These are phyloP conservation scores for Talaromyces sp. DNA, from an alignment of 2,329 filamentous ascomycete genomes.

Conservation along the genomic window DNA sequence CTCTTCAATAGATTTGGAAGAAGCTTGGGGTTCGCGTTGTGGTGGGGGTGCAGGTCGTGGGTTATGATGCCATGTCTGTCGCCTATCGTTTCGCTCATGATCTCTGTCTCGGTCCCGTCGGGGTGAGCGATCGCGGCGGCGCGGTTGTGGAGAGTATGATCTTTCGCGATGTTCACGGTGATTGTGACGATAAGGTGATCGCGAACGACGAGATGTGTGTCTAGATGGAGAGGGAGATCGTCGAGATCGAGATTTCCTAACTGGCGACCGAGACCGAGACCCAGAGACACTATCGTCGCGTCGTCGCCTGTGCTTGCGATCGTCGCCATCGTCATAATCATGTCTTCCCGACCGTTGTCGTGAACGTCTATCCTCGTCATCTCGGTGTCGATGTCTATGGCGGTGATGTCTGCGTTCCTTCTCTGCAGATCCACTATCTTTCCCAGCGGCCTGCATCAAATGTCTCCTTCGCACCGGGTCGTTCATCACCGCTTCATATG, in stretches of 20 bases:
- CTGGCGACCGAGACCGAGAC: slow-evolving; percentile 28
- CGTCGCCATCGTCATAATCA: slow-evolving; percentile 17
- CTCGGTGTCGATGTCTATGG: slow-evolving; percentile 23
- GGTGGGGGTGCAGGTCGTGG: slow-evolving; percentile 18
- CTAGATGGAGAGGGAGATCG: slow-evolving; percentile 30
- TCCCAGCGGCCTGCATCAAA: slow-evolving; percentile 53
- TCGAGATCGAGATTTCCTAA: slow-evolving; percentile 28
- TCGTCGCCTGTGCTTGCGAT: slow-evolving; percentile 32
- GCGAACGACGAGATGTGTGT: slow-evolving; percentile 17
- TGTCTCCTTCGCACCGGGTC: slow-evolving; percentile 45
- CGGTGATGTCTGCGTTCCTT: slow-evolving; percentile 47
- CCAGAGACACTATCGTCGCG: slow-evolving; percentile 23
- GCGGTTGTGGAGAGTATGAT: slow-evolving; percentile 19
- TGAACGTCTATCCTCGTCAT: slow-evolving; percentile 20
- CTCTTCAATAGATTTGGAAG: slow-evolving; percentile 33
- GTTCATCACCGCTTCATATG: slow-evolving; percentile 57
- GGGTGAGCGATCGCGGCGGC: slow-evolving; percentile 35
- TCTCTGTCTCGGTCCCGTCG: slow-evolving; percentile 16
- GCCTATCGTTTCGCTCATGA: slow-evolving; percentile 27
- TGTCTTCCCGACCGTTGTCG: slow-evolving; percentile 17
- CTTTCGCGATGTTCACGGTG: slow-evolving; percentile 19
- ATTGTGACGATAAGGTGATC: slow-evolving; percentile 10
- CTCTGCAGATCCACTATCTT: slow-evolving; percentile 26
- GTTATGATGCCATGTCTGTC: slow-evolving; percentile 26
- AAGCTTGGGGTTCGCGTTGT: slow-evolving; percentile 5